A percentile compares a stretch with the other conserved stretches of the same genome.
Evolutionary conservation across 176 grass and related monocot species (phyloP).

Genomic region (Phoenix dactylifera): DNA sequence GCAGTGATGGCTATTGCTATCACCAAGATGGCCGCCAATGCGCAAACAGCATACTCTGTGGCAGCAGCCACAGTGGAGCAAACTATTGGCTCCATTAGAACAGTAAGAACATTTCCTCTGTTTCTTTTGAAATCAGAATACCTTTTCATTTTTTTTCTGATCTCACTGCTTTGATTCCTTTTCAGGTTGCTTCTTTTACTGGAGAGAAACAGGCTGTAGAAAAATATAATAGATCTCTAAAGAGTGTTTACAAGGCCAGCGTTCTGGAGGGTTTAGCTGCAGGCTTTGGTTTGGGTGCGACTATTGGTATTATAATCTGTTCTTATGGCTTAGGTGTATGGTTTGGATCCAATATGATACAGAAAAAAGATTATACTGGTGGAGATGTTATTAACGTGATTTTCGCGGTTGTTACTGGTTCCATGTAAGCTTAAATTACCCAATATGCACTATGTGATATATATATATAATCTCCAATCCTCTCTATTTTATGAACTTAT

Average conservation of each 20-base stretch:
- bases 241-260: constrained; percentile 10
- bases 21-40: no score
- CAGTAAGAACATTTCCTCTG: no score
- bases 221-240: constrained; percentile 3
- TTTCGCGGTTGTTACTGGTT: constrained; percentile 7
- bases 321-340: constrained; percentile 14
- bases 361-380: constrained; percentile 5
- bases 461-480: neutral
- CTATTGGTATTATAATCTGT: constrained; percentile 4
- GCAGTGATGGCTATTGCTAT: no score
- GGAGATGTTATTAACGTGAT: constrained; percentile 17
- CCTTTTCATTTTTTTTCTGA: no score
- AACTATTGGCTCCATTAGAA: no score
- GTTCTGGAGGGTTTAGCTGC: constrained; percentile 7
- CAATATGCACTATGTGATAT: neutral
- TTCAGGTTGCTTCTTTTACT: constrained; percentile 15
- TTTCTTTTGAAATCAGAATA: no score
- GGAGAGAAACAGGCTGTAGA: constrained; percentile 14
- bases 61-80: no score
- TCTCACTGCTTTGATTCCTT: neutral
- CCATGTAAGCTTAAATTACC: constrained; percentile 5
- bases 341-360: constrained; percentile 12
- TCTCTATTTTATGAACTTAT: no score
- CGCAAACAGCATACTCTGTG: no score
- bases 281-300: constrained; percentile 12